Evolutionary conservation across 2,329 filamentous ascomycete genomes (phyloP).

Genomic region (Xylaria hypoxylon): DNA sequence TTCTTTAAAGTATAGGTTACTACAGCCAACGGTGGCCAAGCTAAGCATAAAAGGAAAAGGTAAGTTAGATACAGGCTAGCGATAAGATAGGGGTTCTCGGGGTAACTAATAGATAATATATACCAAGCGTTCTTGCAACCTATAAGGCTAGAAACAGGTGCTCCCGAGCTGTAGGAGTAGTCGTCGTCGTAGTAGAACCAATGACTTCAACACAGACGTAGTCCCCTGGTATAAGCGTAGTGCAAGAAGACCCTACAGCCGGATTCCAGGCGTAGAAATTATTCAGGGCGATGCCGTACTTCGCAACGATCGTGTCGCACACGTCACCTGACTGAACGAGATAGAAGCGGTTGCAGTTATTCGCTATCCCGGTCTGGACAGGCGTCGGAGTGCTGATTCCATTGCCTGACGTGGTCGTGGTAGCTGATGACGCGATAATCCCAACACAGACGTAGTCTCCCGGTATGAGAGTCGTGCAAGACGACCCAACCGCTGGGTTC

Average conservation of each 20-base stretch:
- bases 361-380: constrained; percentile 19
- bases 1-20: not conserved
- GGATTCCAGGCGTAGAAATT: constrained; percentile 26
- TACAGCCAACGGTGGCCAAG: not conserved
- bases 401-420: constrained; percentile 13
- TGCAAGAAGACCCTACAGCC: constrained; percentile 14
- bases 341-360: constrained; percentile 1
- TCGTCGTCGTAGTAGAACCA: constrained; percentile 3
- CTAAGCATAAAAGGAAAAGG: not conserved
- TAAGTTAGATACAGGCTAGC: not conserved
- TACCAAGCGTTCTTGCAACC: not conserved
- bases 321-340: not conserved
- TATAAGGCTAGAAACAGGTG: not conserved
- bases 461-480: constrained; percentile 3
- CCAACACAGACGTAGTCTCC: constrained; percentile 16
- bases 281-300: constrained; percentile 1
- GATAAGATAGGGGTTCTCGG: not conserved
- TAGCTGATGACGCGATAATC: too few species aligned
- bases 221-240: not conserved
- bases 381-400: constrained; percentile 19
- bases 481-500: constrained; percentile 21
- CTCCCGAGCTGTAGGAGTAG: constrained; percentile 10
- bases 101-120: not conserved
- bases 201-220: constrained; percentile 18
- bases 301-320: constrained; percentile 6